Base-by-base conservation (phyloP, 306 rosid genomes). In the Lagenaria siceraria region DNA sequence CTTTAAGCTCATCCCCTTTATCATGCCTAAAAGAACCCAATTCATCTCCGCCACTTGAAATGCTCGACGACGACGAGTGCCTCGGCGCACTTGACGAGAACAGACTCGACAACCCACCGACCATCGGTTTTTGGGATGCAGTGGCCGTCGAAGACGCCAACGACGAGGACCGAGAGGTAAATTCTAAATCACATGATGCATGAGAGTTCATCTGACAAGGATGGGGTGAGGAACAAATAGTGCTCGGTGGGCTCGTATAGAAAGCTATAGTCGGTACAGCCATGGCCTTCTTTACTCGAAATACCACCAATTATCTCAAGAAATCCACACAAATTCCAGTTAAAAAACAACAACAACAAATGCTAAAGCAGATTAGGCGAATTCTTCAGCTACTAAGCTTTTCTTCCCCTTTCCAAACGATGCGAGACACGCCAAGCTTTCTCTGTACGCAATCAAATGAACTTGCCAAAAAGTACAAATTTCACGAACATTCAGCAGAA, bases 231-330 rank as follows among this genome's bases (percentile, higher is more conserved):
- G 99, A 95, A 85, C 96, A 88, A 55, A 95, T 94, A 68, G 87
- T 87, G 82, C 96, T 83, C n/a, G 97, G 96, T 63, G 97, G 92
- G 69, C 97, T 95, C 35, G 96, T 89, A 87, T 92, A 92, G 1
- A 96, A 82, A 33, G 97, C 93, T 64, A 92, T 90, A 5, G 97
- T 89, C 4, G 99, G 96, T 19, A 92, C 98, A 76, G 87, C 88
- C 98, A 96, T 90, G 82, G 78, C 56, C 24, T 80, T 46, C 31
- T 51, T 25, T 8, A 43, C 40, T 71, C 40, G 24, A 71, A 71
- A 27, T 1, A n/a, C 40, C 76, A 71, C 76, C 14, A 27, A 46
- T 13, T 13, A 71, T 22, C 40, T 71, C 11, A 43, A 71, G 76
- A 25, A 71, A 71, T 22, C 59, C 10, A 73, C 60, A 73, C 43